Evolutionary conservation across 768 basidiomycete species (phyloP).

Genomic region (Tephrocybe sp.): DNA sequence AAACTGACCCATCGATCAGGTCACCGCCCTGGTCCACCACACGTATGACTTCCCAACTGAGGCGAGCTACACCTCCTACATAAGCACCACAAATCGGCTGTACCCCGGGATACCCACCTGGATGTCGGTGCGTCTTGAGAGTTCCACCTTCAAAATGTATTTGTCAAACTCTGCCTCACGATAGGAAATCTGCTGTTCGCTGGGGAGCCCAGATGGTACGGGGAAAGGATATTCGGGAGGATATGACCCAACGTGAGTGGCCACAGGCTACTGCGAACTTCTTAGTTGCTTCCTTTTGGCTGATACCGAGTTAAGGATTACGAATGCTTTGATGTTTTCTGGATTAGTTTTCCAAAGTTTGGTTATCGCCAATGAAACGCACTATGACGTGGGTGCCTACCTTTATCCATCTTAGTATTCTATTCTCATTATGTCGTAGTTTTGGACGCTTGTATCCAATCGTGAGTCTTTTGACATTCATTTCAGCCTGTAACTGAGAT

Average conservation of each 20-base stretch:
- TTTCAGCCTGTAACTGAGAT: not conserved
- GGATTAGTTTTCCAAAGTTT: slow-evolving; percentile 39
- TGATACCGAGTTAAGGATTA: slow-evolving; percentile 24
- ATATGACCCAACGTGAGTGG: slow-evolving; percentile 35
- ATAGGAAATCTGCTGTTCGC: slow-evolving; percentile 39
- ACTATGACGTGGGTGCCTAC: slow-evolving; percentile 31
- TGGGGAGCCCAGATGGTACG: slow-evolving; percentile 32
- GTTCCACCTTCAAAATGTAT: not conserved
- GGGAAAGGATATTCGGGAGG: slow-evolving; percentile 34
- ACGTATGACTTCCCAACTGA: slow-evolving; percentile 48
- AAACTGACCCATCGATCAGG: slow-evolving; percentile 17
- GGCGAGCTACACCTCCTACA: slow-evolving; percentile 29
- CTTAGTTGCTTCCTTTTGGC: not conserved
- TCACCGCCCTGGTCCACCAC: slow-evolving; percentile 41
- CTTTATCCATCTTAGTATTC: not conserved
- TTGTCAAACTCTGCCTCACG: not conserved
- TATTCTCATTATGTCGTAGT: slow-evolving; percentile 19
- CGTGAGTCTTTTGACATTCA: slow-evolving; percentile 19
- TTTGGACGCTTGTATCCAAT: slow-evolving; percentile 40
- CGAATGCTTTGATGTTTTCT: slow-evolving; percentile 38
- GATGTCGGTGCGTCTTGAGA: slow-evolving; percentile 34
- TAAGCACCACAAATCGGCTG: slow-evolving; percentile 24
- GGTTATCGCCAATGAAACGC: slow-evolving; percentile 33
- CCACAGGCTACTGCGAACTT: not conserved
- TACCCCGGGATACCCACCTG: slow-evolving; percentile 34